Evolutionary conservation across 1,284 basidiomycete species (phyloP), one percentile per base, ranked within the genome.

Genomic region (Ganoderma lucidum): DNA sequence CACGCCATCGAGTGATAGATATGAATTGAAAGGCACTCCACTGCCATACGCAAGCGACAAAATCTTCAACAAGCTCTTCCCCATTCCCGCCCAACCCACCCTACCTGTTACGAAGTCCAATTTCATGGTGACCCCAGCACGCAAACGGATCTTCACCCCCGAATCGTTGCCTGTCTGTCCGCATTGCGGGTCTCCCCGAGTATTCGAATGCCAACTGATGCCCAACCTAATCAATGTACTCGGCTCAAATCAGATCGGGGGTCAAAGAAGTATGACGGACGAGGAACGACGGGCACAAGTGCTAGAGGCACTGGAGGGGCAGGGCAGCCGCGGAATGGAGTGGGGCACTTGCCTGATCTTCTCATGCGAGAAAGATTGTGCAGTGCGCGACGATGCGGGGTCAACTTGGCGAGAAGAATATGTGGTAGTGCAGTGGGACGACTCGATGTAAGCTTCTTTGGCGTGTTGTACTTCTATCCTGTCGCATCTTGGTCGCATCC

Each of bases 131-230:
- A 80, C 83, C 12, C 83, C 80, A 44, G 66, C 71, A 0, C 74
- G 80, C 41, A 88, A 85, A 73, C 85, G 89, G 61, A 82, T 81
- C 0, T 92, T 89, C 77, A 79, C 83, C 67, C 78, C 84, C 9
- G 74, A 82, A 1, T 75, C 83, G 56, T 78, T 93, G 37, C 85
- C 89, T 0, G 72, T 78, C 0, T 96, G 94, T 77, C 82, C 87
- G 1, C 75, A 80, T 28, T 96, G 94, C 80, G 81, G 83, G 55
- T 82, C 85, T 6, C 81, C 79, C 56, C 86, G 93, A 14, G 84
- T 90, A 9, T 96, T 95, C 79, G 95, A 96, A 77, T 94, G 91
- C 74, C 94, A 96, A 77, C 80, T 96, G 51, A 95, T 95, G 93
- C 94, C 94, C 0, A 94, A 95, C 78, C 81, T 96, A 59, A 93